Conservation (phyloP, 1,139 yeast species). For the Saccharomyces pastorianus region DNA sequence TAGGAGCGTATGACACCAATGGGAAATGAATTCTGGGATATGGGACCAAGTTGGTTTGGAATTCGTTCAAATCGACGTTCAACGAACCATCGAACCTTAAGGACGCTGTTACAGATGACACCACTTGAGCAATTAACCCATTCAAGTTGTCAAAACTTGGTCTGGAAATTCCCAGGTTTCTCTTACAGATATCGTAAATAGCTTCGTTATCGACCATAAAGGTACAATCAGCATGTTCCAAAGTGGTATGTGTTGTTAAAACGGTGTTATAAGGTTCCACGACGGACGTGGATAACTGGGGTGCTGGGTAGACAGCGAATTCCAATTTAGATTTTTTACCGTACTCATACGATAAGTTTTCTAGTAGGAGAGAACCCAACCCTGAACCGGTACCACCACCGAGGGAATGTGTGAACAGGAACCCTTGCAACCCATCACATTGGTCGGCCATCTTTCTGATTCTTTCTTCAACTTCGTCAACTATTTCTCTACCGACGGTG, state of each 20-base stretch:
- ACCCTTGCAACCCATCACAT: conserved; percentile 96
- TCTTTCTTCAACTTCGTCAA: conserved; percentile 92
- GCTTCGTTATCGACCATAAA: conserved; percentile 99
- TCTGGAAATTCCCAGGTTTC: conserved; percentile 85
- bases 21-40: conserved; percentile 99
- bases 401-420: conserved; percentile 89
- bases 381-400: conserved; percentile 99
- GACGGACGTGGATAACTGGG: conserved; percentile 91
- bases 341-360: conserved; percentile 85
- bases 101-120: conserved; percentile 93
- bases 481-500: conserved; percentile 91
- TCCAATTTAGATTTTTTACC: conserved; percentile 95
- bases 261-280: conserved; percentile 98
- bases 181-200: conserved; percentile 95
- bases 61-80: conserved; percentile 92
- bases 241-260: conserved; percentile 89
- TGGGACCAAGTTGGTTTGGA: conserved; percentile 96
- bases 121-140: conserved; percentile 93
- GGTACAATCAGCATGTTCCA: conserved; percentile 97
- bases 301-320: conserved; percentile 97
- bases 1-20: conserved; percentile 94
- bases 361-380: conserved; percentile 87
- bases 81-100: conserved; percentile 94
- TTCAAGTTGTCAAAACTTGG: conserved; percentile 82
- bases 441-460: conserved; percentile 94